These are phyloP conservation scores for Cercospora janseana DNA, from an alignment of 2,329 filamentous ascomycete species.

Conservation along the genomic window DNA sequence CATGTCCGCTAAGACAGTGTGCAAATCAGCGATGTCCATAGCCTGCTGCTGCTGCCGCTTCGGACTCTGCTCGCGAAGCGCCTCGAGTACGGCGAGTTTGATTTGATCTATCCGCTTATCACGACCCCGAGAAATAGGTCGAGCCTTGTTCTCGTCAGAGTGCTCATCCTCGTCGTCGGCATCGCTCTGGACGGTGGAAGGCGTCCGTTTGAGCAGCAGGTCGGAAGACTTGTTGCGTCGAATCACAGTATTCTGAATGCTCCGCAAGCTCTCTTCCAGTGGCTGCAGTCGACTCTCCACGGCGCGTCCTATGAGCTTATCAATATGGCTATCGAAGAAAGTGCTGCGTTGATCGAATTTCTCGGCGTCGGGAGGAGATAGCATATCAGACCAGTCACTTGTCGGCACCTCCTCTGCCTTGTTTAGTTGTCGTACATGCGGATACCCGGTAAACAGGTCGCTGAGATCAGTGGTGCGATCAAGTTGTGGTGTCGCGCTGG, in stretches of 20 bases:
- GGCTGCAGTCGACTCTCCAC: constrained; percentile 75
- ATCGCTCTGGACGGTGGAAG: constrained; percentile 71
- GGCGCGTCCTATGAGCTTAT: constrained; percentile 76
- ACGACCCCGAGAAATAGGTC: constrained; percentile 72
- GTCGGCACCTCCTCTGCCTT: constrained; percentile 63
- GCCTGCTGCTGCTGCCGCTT: constrained; percentile 27
- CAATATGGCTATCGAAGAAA: constrained; percentile 90
- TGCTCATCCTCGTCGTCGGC: constrained; percentile 76
- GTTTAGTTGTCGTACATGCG: constrained; percentile 59
- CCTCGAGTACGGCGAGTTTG: constrained; percentile 57
- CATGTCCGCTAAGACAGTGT: constrained; percentile 49
- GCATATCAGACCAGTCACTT: constrained; percentile 89
- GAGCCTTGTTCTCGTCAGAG: constrained; percentile 63
- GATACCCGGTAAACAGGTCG: constrained; percentile 44
- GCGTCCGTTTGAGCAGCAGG: constrained; percentile 39
- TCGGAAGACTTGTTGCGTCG: constrained; percentile 59
- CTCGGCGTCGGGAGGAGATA: constrained; percentile 77
- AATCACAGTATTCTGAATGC: constrained; percentile 58
- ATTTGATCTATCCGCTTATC: constrained; percentile 84
- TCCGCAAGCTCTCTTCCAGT: constrained; percentile 72
- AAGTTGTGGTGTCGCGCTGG: constrained; percentile 16
- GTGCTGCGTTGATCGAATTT: constrained; percentile 77
- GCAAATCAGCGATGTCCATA: constrained; percentile 42
- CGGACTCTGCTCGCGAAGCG: constrained; percentile 50
- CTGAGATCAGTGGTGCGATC: constrained; percentile 31